Evolutionary conservation across 305 asterid species (phyloP), one percentile per base, ranked within the genome.

Genomic region (Solanum hybrid): DNA sequence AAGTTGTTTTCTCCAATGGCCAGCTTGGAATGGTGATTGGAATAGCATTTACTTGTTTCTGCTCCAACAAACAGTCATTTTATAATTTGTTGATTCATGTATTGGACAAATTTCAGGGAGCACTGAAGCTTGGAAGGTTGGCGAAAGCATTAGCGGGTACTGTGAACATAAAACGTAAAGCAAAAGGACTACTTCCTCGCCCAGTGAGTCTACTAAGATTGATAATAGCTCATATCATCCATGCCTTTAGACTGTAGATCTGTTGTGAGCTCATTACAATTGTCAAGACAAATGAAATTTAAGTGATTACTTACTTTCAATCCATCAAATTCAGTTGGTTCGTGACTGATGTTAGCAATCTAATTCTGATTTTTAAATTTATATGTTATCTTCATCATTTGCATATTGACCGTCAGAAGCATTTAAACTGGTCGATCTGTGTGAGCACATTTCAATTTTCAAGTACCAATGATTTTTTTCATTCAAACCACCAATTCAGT

Each of bases 111-210:
- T 71, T 90, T 89, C 94, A 97, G 99, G 99, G 99, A 64, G 89
- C 99, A 88, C 42, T 96, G 94, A 97, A 95, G 94, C 94, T 97
- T 72, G 89, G 90, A 88, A 94, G 99, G 95, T 86, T 97, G 89
- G 98, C 98, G 4, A 97, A 93, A 94, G 95, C 95, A 91, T 90
- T 96, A 92, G 97, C 98, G 8, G 96, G 94, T 60, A 94, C 90
- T 86, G 98, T 97, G 86, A 97, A 97, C 92, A 91, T 93, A 94
- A 97, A 96, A 90, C 99, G 98, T 90, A 94, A 90, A 93, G 93
- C 96, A 90, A 96, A 89, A 94, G 99, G 99, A 90, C 92, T 97
- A 90, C 96, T 97, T 79, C 99, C 99, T 89, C 99, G 99, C 64
- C 95, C 98, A 32, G 99, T 97, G 93, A 95, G 98, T 94, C 88